These are phyloP conservation scores for Trametes villosa DNA, from an alignment of 768 basidiomycete species.

Conservation along the genomic window DNA sequence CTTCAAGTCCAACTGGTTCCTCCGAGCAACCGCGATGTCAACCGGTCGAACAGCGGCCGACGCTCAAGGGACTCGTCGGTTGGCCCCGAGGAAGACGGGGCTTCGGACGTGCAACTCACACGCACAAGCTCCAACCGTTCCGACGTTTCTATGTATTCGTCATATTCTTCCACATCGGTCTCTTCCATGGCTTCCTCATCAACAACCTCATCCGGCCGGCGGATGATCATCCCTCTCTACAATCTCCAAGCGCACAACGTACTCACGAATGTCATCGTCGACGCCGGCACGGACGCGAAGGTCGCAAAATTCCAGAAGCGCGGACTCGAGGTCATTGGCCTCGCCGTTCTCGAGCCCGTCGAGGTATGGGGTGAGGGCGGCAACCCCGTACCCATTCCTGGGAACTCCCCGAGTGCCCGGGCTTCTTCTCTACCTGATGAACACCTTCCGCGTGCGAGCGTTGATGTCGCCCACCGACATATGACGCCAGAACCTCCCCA, in stretches of 20 bases:
- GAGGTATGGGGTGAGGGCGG: conserved; percentile 61
- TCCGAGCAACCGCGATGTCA: conserved; percentile 52
- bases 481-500: conserved; percentile 25
- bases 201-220: conserved; percentile 53
- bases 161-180: conserved; percentile 52
- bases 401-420: conserved; percentile 22
- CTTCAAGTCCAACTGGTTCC: conserved; percentile 92
- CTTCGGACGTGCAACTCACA: conserved; percentile 32
- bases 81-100: conserved; percentile 33
- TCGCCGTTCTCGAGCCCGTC: conserved; percentile 79
- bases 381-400: conserved; percentile 17
- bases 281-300: conserved; percentile 88
- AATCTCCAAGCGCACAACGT: conserved; percentile 89
- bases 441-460: conserved; percentile 23
- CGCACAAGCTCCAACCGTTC: conserved; percentile 58
- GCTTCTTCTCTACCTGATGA: conserved; percentile 35
- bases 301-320: conserved; percentile 69
- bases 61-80: conserved; percentile 50
- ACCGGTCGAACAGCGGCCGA: conserved; percentile 38
- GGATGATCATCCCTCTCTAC: conserved; percentile 84
- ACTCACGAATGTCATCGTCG: conserved; percentile 82
- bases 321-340: conserved; percentile 65
- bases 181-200: conserved; percentile 43
- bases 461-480: conserved; percentile 15
- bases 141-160: conserved; percentile 49